phyloP scores from a whole-genome alignment of 805 yeast species.

The Tetrapisispora namnaoensis region DNA sequence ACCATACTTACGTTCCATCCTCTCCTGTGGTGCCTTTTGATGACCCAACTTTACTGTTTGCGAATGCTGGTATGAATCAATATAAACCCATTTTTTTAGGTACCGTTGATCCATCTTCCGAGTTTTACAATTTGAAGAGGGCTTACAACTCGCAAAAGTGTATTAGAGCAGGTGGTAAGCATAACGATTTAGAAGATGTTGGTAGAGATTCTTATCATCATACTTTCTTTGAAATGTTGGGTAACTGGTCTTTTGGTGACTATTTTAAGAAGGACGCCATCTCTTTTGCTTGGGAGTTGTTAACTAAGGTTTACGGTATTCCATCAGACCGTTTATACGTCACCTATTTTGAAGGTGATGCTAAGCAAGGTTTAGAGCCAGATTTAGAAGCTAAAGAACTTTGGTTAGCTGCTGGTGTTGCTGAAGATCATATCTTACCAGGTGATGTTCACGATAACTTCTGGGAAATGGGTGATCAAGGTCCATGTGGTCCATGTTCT shows the following conservation, averaged over 20 bases:
- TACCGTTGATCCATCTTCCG: conserved; percentile 90
- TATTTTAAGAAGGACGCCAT: conserved; percentile 95
- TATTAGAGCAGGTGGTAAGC: conserved; percentile 99
- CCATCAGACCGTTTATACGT: conserved; percentile 77
- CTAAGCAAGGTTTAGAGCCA: conserved; percentile 69
- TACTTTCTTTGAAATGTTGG: conserved; percentile 98
- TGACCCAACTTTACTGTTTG: conserved; percentile 92
- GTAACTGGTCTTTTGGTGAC: conserved; percentile 99
- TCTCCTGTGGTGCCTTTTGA: conserved; percentile 96
- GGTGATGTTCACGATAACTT: conserved; percentile 88
- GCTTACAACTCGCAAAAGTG: conserved; percentile 96
- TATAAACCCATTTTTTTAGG: conserved; percentile 96
- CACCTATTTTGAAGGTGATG: conserved; percentile 94
- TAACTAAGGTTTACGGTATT: conserved; percentile 77
- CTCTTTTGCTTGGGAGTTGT: conserved; percentile 78
- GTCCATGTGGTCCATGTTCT: conserved; percentile 99
- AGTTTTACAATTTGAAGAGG: conserved; percentile 71
- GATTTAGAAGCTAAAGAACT: conserved; percentile 85
- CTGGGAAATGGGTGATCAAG: conserved; percentile 99
- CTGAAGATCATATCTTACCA: conserved; percentile 85
- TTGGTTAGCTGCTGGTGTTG: conserved; percentile 84
- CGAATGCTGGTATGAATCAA: conserved; percentile 99
- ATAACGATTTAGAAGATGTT: conserved; percentile 94
- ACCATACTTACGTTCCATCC: conserved; percentile 79
- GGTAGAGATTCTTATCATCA: conserved; percentile 98